Evolutionary conservation across 2,329 filamentous ascomycete species (phyloP), one percentile per base, ranked within the genome.

Genomic region (Aureobasidium leucospermi): DNA sequence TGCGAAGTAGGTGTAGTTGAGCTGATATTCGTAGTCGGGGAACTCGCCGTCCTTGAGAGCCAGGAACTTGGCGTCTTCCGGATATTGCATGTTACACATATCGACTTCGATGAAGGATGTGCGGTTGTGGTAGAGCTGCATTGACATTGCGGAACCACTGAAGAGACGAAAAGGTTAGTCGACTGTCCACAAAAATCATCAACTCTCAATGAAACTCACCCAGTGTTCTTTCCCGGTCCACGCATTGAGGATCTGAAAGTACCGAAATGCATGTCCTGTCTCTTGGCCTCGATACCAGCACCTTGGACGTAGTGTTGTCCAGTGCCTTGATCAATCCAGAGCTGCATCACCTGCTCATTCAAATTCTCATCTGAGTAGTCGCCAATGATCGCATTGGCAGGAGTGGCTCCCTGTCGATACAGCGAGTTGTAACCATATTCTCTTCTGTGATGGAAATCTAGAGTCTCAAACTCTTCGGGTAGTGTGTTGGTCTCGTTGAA

Each of bases 261-360:
- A 49, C 77, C 78, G 70, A 76, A 77, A 36, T 76, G 71, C 19
- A 80, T 78, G 61, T 80, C 78, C 41, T 74, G 73, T 38, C 78
- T 68, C 28, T 69, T 61, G 4, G 75, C 78, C 28, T 73, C 69
- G 45, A 80, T 69, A 43, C 73, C 70, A 6, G 70, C 74, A 28
- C 78, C 78, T 16, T 70, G 67, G n/a, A 79, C 76, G 0, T 78
- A 63, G 62, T 79, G 76, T 5, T 73, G 60, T 0, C 66, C 47
- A 15, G 15, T 52, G 16, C 39, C 38, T 6, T 9, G 10, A n/a
- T 59, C 47, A 13, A 59, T 59, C 29, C 38, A 59, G 2, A 59
- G 41, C 8, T 49, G 45, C 31, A 59, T 23, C 3, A 39, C 45
- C 7, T 59, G 34, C 15, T 47, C 19, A n/a, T 53, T 32, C 8